phyloP scores from a whole-genome alignment of 2,329 filamentous ascomycete genomes.

The Alternaria longipes region DNA sequence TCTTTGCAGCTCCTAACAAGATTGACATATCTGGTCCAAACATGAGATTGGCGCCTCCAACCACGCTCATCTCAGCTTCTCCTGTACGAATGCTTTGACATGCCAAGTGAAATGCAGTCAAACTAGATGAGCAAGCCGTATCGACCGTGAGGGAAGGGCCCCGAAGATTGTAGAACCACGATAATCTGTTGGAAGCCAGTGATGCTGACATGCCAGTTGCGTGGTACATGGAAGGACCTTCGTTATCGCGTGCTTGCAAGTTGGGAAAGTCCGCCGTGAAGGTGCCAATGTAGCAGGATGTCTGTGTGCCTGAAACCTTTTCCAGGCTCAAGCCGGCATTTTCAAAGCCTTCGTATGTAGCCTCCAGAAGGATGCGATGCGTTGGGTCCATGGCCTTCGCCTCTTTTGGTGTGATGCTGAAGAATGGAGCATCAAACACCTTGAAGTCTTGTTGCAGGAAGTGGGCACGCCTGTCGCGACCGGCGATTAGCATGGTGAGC shows the following conservation, averaged over 20 bases:
- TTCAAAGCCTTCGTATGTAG: slow-evolving; percentile 36
- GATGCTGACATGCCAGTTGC: slow-evolving; percentile 20
- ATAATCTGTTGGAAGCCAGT: slow-evolving; percentile 25
- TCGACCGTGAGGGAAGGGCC: slow-evolving; percentile 34
- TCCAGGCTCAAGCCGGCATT: slow-evolving; percentile 23
- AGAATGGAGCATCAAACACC: slow-evolving; percentile 36
- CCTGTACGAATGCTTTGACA: slow-evolving; percentile 38
- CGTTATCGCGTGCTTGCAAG: slow-evolving; percentile 25
- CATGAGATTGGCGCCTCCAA: slow-evolving; percentile 52
- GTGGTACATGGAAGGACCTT: slow-evolving; percentile 26
- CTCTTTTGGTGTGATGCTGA: slow-evolving; percentile 30
- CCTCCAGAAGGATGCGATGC: slow-evolving; percentile 36
- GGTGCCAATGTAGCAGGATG: slow-evolving; percentile 30
- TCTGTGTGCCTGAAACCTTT: slow-evolving; percentile 26
- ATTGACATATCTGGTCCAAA: slow-evolving; percentile 23
- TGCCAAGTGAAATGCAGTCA: slow-evolving; percentile 33
- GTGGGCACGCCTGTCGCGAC: slow-evolving; percentile 8
- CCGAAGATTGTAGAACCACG: slow-evolving; percentile 33
- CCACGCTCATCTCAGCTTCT: slow-evolving; percentile 44
- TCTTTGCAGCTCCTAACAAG: slow-evolving; percentile 8
- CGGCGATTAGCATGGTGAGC: neutral
- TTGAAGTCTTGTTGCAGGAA: slow-evolving; percentile 31
- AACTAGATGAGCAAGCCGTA: slow-evolving; percentile 33
- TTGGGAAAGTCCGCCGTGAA: slow-evolving; percentile 32
- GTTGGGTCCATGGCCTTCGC: slow-evolving; percentile 38